Evolutionary conservation across 106 monocot genomes (phyloP).

Genomic region (Dendrobium officinale): DNA sequence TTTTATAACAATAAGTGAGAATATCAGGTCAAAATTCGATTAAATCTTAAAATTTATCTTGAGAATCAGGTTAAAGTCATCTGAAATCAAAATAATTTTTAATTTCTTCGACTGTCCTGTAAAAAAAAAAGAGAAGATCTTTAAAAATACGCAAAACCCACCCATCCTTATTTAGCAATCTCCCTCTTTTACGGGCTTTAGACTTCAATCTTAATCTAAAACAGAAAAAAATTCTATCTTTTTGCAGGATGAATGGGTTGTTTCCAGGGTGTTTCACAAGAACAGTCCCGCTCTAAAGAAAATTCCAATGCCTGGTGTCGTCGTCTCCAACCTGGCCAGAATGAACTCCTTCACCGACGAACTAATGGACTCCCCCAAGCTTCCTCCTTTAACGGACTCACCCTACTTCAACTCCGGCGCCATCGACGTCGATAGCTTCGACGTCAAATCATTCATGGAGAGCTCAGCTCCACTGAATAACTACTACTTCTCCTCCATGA

Average conservation of each 20-base stretch:
- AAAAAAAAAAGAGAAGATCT: background rate
- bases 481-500: constrained; percentile 3
- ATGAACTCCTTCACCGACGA: constrained; percentile 1
- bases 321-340: constrained; percentile 10
- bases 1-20: no score
- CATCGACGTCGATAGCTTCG: background rate
- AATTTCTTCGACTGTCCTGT: no score
- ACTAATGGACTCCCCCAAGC: constrained; percentile 17
- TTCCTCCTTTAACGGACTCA: constrained; percentile 44
- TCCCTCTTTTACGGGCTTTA: no score
- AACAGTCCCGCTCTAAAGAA: constrained; percentile 21
- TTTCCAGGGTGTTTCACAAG: constrained; percentile 70
- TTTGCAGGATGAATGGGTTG: constrained; percentile 80
- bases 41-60: no score
- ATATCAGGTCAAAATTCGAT: no score
- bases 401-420: constrained; percentile 3
- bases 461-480: background rate
- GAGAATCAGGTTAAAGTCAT: no score
- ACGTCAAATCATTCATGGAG: background rate
- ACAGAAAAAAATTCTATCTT: no score
- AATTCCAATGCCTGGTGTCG: constrained; percentile 4
- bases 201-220: no score
- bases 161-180: no score
- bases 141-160: background rate
- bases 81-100: no score